Evolutionary conservation across 2,329 filamentous ascomycete genomes (phyloP), one percentile per base, ranked within the genome.

Genomic region (Thelonectria blattea): DNA sequence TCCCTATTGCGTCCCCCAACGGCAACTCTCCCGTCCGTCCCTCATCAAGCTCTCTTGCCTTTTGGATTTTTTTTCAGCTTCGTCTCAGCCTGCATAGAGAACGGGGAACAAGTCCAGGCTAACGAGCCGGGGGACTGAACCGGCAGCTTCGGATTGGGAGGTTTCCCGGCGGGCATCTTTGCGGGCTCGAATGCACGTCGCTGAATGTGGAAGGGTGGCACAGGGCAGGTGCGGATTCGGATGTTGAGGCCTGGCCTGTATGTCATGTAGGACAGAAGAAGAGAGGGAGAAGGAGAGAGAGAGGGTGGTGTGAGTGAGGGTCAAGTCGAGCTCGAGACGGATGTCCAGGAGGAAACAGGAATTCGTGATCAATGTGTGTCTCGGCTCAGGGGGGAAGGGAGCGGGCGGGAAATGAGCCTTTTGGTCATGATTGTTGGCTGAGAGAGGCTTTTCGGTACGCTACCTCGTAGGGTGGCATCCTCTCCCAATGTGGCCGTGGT

Each of bases 161-260:
- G 58, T 57, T 46, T 53, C 27, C 32, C 15, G 39, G 22, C 37
- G 49, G 51, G 56, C 45, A 46, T 54, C 52, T 50, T 64, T 51
- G 55, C 53, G 62, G 61, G 56, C 56, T 54, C 52, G 66, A n/a
- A 70, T 71, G 68, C 68, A 70, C 30, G 66, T 71, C 68, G 68
- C 68, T 68, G 43, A 60, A 71, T 65, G 46, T 50, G 68, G 68
- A 67, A 67, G 58, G 52, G 39, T 61, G 58, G 62, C 56, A 62
- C 66, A 69, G 68, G 68, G 68, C 54, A 61, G 51, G 47, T 58
- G 62, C 58, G 55, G 61, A 54, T 64, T 59, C 56, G 63, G 56
- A 56, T 27, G 32, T 34, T 10, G 14, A 24, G 22, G 22, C 22
- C 22, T 24, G 9, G 10, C 14, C 4, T 34, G 32, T 34, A 34